phyloP scores from a whole-genome alignment of 495 filamentous ascomycete genomes.

The Podospora tetraspora region DNA sequence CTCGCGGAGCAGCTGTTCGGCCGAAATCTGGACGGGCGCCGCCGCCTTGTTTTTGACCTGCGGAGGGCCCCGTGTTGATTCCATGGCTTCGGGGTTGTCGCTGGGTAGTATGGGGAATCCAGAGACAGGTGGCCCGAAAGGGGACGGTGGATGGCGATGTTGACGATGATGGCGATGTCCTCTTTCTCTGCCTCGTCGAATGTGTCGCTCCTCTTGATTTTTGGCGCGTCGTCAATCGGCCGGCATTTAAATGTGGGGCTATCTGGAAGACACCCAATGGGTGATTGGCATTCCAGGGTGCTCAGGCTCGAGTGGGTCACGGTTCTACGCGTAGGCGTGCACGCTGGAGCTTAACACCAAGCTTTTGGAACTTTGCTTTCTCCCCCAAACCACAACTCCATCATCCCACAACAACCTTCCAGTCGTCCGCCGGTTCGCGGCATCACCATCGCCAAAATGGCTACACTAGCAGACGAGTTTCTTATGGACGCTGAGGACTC shows the following conservation, averaged over 20 bases:
- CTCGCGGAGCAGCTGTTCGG: constrained; percentile 95
- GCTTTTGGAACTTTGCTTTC: background rate
- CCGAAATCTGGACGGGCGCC: constrained; percentile 81
- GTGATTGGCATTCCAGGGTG: background rate
- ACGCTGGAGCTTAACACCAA: background rate
- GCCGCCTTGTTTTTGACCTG: constrained; percentile 97
- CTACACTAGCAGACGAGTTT: constrained; percentile 74
- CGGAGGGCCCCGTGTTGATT: constrained; percentile 87
- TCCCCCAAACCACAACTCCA: background rate
- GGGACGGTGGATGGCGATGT: background rate
- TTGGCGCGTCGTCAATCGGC: background rate
- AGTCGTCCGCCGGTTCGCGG: background rate
- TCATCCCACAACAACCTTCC: background rate
- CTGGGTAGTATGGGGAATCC: background rate
- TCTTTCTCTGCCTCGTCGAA: background rate
- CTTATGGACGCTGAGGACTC: constrained; percentile 86
- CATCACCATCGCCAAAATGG: constrained; percentile 47
- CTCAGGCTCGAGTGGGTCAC: background rate
- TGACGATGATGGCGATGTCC: background rate
- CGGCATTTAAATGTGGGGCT: background rate
- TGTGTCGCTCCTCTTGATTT: background rate
- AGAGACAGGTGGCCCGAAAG: background rate
- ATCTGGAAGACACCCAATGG: background rate
- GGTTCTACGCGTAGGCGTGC: background rate
- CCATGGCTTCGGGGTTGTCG: constrained; percentile 53